Evolutionary conservation across 768 basidiomycete species (phyloP), one percentile per base, ranked within the genome.

Genomic region (Auriculariales sp.): DNA sequence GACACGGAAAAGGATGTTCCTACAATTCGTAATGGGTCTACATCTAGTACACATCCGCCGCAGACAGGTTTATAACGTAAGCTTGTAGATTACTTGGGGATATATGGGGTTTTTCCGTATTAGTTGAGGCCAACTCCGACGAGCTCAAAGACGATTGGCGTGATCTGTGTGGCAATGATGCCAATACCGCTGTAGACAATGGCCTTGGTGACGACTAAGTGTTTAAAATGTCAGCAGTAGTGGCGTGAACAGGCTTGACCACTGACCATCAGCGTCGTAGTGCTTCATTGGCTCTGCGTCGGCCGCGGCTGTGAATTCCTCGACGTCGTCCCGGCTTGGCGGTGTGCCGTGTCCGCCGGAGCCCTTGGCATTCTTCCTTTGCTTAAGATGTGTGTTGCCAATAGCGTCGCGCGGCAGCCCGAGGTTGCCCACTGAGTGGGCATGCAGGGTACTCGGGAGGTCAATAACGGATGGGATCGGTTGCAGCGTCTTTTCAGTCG

Each of bases 151-250:
- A 77, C 61, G 11, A 81, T 65, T 0, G 89, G 89, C 28, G 82
- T 67, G 0, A 68, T 62, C 55, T 83, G 78, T 12, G 68, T 63
- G 2, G 81, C 75, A 10, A 92, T 59, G 11, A 83, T 63, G 0
- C 76, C 89, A 52, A 98, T 94, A 0, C 93, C 92, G 47, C 75
- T 72, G 61, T 97, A 94, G 3, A 93, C 91, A 36, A 89, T 78
- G 11, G 92, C 79, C 67, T 92, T 93, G 25, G 90, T 92, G 53
- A 92, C 64, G 6, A 92, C 89, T 90, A 28, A 36, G 28, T 6
- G 7, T 24, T 28, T 28, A 53, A 28, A 59, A 49, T 34, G 4
- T 22, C 6, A 19, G n/a, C 45, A 28, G 27, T n/a, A n/a, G 19
- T 11, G 50, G 49, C 42, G 45, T 19, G 45, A 50, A 46, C 36